A percentile compares a stretch with the other conserved stretches of the same genome.
Conservation (phyloP, 2,329 filamentous ascomycete genomes). For the Diaporthe aspalathi region DNA sequence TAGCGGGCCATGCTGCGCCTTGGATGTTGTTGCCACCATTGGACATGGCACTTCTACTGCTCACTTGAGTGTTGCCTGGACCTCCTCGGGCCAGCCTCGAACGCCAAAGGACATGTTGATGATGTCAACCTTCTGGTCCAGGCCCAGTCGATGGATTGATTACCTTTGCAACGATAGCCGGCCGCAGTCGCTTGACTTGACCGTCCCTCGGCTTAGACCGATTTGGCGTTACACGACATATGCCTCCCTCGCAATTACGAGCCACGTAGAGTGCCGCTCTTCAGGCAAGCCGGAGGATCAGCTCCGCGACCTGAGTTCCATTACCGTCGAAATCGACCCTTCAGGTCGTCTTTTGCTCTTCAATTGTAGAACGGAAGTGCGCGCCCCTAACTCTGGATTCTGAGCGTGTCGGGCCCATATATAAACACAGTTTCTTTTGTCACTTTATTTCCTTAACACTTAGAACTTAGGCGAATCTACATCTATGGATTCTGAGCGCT, state of each 20-base stretch:
- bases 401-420: too few species aligned
- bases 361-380: too few species aligned
- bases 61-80: neutral
- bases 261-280: slow-evolving; percentile 7
- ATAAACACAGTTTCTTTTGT: too few species aligned
- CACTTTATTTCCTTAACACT: too few species aligned
- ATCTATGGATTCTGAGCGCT: too few species aligned
- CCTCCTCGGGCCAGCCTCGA: accelerated
- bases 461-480: too few species aligned
- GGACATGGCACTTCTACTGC: slow-evolving; percentile 24
- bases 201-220: neutral
- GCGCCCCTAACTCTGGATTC: too few species aligned
- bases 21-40: neutral
- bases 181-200: neutral
- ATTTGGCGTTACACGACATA: too few species aligned
- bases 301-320: neutral
- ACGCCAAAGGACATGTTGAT: slow-evolving; percentile 20
- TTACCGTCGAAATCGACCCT: slow-evolving; percentile 6
- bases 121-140: neutral
- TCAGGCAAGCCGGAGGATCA: neutral
- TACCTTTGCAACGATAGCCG: neutral
- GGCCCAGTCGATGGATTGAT: slow-evolving; percentile 19
- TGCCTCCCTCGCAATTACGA: neutral
- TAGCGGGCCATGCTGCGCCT: neutral
- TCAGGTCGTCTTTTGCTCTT: slow-evolving; percentile 1